Conservation (phyloP, 139 green algal genomes). For the Chlorella ohadii region DNA sequence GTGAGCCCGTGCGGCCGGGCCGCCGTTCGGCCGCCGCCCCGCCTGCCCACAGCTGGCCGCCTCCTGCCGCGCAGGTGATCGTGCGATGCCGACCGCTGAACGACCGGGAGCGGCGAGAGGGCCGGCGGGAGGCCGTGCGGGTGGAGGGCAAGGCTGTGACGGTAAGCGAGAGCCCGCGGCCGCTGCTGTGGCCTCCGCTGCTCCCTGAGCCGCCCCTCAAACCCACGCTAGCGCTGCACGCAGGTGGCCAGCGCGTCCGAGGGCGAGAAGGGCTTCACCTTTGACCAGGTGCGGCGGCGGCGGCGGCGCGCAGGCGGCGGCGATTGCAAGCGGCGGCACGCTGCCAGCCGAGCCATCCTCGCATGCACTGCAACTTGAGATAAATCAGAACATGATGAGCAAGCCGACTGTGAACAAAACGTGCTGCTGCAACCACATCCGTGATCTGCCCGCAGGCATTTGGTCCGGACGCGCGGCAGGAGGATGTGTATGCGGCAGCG, state of each 20-base stretch:
- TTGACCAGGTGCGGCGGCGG: slow-evolving; percentile 70
- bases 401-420: no score
- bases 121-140: slow-evolving; percentile 68
- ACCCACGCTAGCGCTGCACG: neutral
- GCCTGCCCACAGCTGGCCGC: neutral
- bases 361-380: no score
- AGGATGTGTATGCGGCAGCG: slow-evolving; percentile 74
- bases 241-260: slow-evolving; percentile 11
- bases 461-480: slow-evolving; percentile 68
- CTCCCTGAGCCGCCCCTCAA: neutral
- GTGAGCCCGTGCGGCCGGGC: neutral
- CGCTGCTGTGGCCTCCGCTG: neutral
- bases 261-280: slow-evolving; percentile 73
- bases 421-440: no score
- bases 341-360: no score
- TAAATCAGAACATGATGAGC: no score
- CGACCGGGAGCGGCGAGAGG: slow-evolving; percentile 73
- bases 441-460: slow-evolving; percentile 52
- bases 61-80: slow-evolving; percentile 55
- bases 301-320: neutral
- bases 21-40: neutral
- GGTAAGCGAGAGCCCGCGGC: slow-evolving; percentile 51
- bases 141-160: slow-evolving; percentile 64
- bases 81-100: slow-evolving; percentile 84
- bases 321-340: no score